Base-by-base conservation (phyloP, 306 rosid genomes). In the Delonix regia region DNA sequence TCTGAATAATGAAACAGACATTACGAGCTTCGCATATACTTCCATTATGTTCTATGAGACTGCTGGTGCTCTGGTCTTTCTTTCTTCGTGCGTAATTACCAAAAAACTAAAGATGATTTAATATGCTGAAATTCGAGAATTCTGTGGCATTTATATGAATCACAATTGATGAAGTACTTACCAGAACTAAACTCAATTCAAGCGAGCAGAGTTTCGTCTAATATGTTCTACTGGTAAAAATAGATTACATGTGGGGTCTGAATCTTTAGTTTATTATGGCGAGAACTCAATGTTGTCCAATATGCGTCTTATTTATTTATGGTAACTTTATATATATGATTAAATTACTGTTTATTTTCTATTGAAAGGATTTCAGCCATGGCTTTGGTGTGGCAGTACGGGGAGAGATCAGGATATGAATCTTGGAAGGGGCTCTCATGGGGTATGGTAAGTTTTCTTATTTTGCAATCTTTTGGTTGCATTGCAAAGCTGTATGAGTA, bases 361-460 rank as follows among this genome's bases (percentile, higher is more conserved):
- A 19, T 82, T 80, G 25, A 9, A 80, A 92, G 99, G 99, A 83
- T 93, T 48, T 63, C 88, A 80, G 99, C 98, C 41, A 95, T 95
- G 99, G 90, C 86, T 71, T 89, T 93, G 96, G 98, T 95, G 80
- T 95, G 99, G 99, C 90, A 85, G 68, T 91, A 95, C 34, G 98
- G 93, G 7, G 96, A 95, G 21, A 90, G 87, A 85, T 80, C 99
- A 8, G 93, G 91, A 8, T 77, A 82, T 85, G 74, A 91, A 61
- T 80, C 98, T 38, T 91, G 99, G 99, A 95, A 95, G 80, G 97
- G 99, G 19, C 98, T 95, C 38, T 85, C 99, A 55, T 95, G 98
- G 99, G 99, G 93, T 9, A 95, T 92, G 99, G 99, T 94, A 65
- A 79, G 90, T 82, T 56, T 24, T 33, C 72, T 62, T 34, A 36